A percentile compares a stretch with the other conserved stretches of the same genome.
Evolutionary conservation across 129 eudicot genomes (phyloP).

Genomic region (Ambrosia trifida): DNA sequence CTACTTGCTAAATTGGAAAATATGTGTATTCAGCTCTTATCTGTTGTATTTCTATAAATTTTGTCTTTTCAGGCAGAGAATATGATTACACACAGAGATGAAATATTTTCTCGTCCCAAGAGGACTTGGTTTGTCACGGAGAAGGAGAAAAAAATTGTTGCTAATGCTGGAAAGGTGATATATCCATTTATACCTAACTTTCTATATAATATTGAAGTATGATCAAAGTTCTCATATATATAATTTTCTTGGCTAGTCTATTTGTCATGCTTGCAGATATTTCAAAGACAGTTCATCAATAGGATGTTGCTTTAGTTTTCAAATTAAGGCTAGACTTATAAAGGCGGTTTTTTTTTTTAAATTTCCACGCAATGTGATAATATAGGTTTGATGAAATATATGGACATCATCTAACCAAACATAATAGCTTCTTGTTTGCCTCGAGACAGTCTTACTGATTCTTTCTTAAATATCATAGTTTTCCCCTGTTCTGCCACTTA

Average conservation of each 20-base stretch:
- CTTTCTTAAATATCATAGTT: too few species aligned
- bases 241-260: neutral
- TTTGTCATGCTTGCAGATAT: constrained; percentile 4
- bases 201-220: neutral
- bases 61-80: constrained; percentile 71
- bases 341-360: too few species aligned
- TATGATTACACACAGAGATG: constrained; percentile 84
- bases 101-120: constrained; percentile 86
- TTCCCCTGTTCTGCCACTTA: too few species aligned
- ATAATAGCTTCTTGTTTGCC: too few species aligned
- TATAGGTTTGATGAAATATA: too few species aligned
- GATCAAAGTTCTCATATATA: constrained; percentile 2
- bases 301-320: too few species aligned
- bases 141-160: constrained; percentile 72
- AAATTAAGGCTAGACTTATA: too few species aligned
- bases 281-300: too few species aligned
- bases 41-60: neutral
- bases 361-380: too few species aligned
- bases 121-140: constrained; percentile 91
- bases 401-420: too few species aligned
- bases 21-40: neutral
- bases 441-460: too few species aligned
- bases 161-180: constrained; percentile 70
- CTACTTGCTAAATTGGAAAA: neutral
- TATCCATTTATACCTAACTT: constrained; percentile 2